Evolutionary conservation across 495 filamentous ascomycete genomes (phyloP).

Genomic region (Stereocaulon alpinum): DNA sequence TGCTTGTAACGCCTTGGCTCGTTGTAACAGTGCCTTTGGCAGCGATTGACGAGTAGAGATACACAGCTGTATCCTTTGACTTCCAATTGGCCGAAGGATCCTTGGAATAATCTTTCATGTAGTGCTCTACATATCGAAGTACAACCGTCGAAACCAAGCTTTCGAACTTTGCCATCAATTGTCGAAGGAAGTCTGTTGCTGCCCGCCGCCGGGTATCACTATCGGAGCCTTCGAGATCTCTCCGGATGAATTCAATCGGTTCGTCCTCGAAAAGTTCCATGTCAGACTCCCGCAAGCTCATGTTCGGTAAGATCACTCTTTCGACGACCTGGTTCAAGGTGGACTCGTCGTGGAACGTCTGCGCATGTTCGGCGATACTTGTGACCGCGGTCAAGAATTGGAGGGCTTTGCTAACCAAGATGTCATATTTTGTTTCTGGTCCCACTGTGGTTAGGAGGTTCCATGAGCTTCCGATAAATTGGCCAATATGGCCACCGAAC

Average conservation of each 20-base stretch:
- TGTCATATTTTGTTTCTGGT: conserved; percentile 83
- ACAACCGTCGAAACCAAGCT: conserved; percentile 70
- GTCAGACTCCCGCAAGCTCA: conserved; percentile 80
- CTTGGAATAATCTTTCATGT: conserved; percentile 56
- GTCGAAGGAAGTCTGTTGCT: conserved; percentile 84
- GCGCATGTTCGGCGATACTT: conserved; percentile 61
- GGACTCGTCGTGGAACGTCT: conserved; percentile 69
- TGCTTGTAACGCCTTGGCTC: conserved; percentile 77
- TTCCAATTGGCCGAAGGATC: conserved; percentile 74
- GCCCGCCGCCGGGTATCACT: conserved; percentile 84
- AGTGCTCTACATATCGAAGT: conserved; percentile 69
- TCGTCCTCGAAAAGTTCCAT: conserved; percentile 96
- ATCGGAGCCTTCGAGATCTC: conserved; percentile 93
- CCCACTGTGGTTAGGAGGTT: conserved; percentile 76
- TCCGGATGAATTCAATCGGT: conserved; percentile 94
- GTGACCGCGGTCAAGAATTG: conserved; percentile 90
- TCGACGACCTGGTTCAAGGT: conserved; percentile 76
- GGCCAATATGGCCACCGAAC: conserved; percentile 63
- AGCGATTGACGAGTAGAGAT: conserved; percentile 87
- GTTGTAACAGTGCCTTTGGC: conserved; percentile 80
- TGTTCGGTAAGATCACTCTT: conserved; percentile 89
- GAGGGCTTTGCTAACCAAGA: conserved; percentile 85
- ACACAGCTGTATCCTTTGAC: conserved; percentile 92
- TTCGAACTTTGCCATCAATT: conserved; percentile 82
- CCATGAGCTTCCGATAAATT: conserved; percentile 86